Evolutionary conservation across 768 basidiomycete genomes (phyloP).

Genomic region (Leccinum uliginosum): DNA sequence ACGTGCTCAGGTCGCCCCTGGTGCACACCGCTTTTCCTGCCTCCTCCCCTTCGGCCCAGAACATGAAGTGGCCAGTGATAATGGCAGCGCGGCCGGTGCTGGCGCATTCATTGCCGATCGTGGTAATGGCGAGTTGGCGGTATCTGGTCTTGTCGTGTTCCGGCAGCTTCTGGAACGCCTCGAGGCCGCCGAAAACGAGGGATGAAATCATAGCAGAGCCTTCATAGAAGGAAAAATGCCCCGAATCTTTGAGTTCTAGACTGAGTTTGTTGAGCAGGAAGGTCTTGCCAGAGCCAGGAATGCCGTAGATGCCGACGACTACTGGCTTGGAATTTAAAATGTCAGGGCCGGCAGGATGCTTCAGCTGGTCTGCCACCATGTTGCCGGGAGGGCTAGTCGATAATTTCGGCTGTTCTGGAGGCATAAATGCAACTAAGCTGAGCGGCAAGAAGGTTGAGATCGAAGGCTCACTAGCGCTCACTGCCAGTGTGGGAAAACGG

Average conservation of each 20-base stretch:
- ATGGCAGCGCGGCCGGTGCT: slow-evolving; percentile 9
- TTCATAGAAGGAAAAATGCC: slow-evolving; percentile 12
- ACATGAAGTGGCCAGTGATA: slow-evolving; percentile 13
- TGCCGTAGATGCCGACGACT: slow-evolving; percentile 10
- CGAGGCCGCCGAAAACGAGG: slow-evolving; percentile 10
- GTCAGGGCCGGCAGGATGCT: slow-evolving; percentile 1
- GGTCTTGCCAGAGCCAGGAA: slow-evolving; percentile 15
- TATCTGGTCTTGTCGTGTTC: slow-evolving; percentile 13
- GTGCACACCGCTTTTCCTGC: slow-evolving; percentile 16
- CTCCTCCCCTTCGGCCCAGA: slow-evolving; percentile 14
- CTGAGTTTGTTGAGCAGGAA: slow-evolving; percentile 10
- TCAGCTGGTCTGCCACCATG: slow-evolving; percentile 1
- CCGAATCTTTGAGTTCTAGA: slow-evolving; percentile 10
- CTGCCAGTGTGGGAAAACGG: background rate
- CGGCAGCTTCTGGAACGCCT: slow-evolving; percentile 11
- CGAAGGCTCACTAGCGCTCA: too few species aligned
- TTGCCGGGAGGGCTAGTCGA: slow-evolving; percentile 7
- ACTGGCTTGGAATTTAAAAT: slow-evolving; percentile 10
- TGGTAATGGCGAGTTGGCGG: slow-evolving; percentile 11
- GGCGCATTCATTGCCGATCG: slow-evolving; percentile 9
- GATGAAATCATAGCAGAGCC: slow-evolving; percentile 13
- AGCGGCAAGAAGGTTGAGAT: background rate
- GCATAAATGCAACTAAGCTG: slow-evolving; percentile 1
- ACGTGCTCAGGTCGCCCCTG: slow-evolving; percentile 14
- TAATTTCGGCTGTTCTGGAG: slow-evolving; percentile 6